A percentile compares a stretch with the other conserved stretches of the same genome.
Evolutionary conservation across 495 filamentous ascomycete genomes (phyloP).

Genomic region (Aspergillus cristatus): DNA sequence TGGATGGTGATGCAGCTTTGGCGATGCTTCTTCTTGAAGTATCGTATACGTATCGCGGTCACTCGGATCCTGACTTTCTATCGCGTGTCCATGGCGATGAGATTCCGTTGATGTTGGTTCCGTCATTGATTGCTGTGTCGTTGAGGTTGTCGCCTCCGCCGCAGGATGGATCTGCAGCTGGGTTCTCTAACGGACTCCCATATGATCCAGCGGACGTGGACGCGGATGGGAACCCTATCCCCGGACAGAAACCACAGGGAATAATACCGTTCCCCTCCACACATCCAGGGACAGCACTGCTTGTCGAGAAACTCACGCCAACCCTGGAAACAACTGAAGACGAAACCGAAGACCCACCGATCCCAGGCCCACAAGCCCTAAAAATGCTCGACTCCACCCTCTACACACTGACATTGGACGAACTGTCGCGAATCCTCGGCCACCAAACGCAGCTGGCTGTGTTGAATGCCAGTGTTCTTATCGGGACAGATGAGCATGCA

Average conservation of each 20-base stretch:
- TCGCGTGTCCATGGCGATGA: conserved; percentile 2
- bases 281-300: background rate
- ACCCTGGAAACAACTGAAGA: too few species aligned
- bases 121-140: background rate
- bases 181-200: background rate
- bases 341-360: too few species aligned
- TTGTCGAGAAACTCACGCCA: background rate
- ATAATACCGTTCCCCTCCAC: conserved; percentile 1
- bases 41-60: conserved; percentile 6
- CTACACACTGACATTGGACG: conserved; percentile 1
- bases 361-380: background rate
- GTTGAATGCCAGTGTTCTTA: background rate
- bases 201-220: conserved; percentile 7
- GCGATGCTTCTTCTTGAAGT: conserved; percentile 4
- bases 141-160: background rate
- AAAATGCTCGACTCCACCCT: conserved; percentile 5
- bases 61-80: conserved; percentile 3
- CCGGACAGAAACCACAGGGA: conserved; percentile 1
- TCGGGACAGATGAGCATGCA: background rate
- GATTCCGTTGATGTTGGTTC: background rate
- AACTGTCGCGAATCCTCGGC: background rate
- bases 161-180: background rate
- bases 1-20: background rate
- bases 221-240: background rate
- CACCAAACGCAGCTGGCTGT: background rate